Evolutionary conservation across 257 asterid species (phyloP).

Genomic region (Avicennia marina): DNA sequence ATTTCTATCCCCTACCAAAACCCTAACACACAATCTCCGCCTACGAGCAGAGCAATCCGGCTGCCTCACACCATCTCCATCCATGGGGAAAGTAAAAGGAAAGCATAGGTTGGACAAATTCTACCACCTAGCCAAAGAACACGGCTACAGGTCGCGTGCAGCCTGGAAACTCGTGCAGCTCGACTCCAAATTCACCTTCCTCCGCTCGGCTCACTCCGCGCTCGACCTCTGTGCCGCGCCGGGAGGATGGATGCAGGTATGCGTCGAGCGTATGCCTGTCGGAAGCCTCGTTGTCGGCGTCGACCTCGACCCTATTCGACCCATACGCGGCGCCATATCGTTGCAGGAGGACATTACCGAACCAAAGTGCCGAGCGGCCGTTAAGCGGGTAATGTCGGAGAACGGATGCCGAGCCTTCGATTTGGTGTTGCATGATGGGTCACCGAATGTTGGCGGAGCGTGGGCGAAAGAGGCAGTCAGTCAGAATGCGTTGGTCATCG

Average conservation of each 20-base stretch:
- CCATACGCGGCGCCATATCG: slow-evolving; percentile 76
- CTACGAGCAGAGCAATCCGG: background rate
- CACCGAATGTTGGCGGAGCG: slow-evolving; percentile 94
- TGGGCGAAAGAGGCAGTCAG: slow-evolving; percentile 91
- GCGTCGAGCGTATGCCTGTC: slow-evolving; percentile 70
- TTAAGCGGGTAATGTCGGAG: slow-evolving; percentile 74
- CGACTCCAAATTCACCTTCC: slow-evolving; percentile 64
- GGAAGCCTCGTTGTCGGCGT: slow-evolving; percentile 86
- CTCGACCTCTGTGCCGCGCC: slow-evolving; percentile 99
- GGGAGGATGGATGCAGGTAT: slow-evolving; percentile 97
- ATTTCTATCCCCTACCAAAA: background rate
- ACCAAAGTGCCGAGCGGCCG: slow-evolving; percentile 54
- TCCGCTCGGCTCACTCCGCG: slow-evolving; percentile 65
- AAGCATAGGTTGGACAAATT: slow-evolving; percentile 84
- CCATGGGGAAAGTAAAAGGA: slow-evolving; percentile 89
- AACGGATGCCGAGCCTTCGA: slow-evolving; percentile 71
- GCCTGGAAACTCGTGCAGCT: slow-evolving; percentile 92
- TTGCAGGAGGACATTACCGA: slow-evolving; percentile 74
- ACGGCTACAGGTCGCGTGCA: slow-evolving; percentile 86
- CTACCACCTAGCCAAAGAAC: slow-evolving; percentile 80
- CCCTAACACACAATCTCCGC: slow-evolving; percentile 4
- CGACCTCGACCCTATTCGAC: slow-evolving; percentile 78
- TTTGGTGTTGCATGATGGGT: slow-evolving; percentile 83
- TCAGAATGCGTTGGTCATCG: slow-evolving; percentile 88
- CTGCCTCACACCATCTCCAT: background rate